These are phyloP conservation scores for Aureobasidium musti DNA, from an alignment of 2,329 filamentous ascomycete species.

Conservation along the genomic window DNA sequence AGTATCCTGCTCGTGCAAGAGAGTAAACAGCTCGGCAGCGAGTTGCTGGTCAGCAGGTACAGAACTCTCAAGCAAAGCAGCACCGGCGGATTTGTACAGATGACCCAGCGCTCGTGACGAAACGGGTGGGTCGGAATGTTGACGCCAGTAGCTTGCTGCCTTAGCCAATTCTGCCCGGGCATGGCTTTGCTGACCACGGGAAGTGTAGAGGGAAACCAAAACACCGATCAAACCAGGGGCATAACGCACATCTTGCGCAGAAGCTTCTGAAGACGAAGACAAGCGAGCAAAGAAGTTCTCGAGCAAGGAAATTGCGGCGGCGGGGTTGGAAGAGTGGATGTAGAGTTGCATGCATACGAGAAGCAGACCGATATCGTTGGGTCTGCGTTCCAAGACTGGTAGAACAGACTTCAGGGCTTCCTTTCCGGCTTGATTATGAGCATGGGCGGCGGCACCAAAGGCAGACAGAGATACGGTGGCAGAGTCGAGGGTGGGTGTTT, in stretches of 20 bases:
- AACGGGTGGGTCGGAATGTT: conserved; percentile 39
- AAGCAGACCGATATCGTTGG: conserved; percentile 76
- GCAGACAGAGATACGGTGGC: conserved; percentile 59
- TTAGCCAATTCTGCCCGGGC: conserved; percentile 73
- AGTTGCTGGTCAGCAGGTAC: conserved; percentile 66
- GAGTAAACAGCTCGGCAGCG: conserved; percentile 77
- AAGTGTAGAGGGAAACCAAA: conserved; percentile 74
- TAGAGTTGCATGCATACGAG: conserved; percentile 82
- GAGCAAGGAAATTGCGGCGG: conserved; percentile 71
- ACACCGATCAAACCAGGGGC: conserved; percentile 83
- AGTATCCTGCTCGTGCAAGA: conserved; percentile 66
- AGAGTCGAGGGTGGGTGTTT: conserved; percentile 45
- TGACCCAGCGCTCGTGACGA: conserved; percentile 53
- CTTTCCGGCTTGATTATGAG: conserved; percentile 64
- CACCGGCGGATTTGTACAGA: conserved; percentile 78
- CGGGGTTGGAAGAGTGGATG: conserved; percentile 68
- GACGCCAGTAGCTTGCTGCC: conserved; percentile 79
- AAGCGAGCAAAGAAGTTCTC: conserved; percentile 74
- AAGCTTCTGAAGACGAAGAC: conserved; percentile 60
- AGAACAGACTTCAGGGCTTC: conserved; percentile 69
- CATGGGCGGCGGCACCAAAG: conserved; percentile 73
- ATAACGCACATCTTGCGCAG: conserved; percentile 70
- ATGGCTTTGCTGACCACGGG: conserved; percentile 70
- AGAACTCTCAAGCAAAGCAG: conserved; percentile 75
- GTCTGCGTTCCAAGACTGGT: conserved; percentile 69